These are phyloP conservation scores for Alternaria brassicicola DNA, from an alignment of 2,329 filamentous ascomycete genomes.

Conservation along the genomic window DNA sequence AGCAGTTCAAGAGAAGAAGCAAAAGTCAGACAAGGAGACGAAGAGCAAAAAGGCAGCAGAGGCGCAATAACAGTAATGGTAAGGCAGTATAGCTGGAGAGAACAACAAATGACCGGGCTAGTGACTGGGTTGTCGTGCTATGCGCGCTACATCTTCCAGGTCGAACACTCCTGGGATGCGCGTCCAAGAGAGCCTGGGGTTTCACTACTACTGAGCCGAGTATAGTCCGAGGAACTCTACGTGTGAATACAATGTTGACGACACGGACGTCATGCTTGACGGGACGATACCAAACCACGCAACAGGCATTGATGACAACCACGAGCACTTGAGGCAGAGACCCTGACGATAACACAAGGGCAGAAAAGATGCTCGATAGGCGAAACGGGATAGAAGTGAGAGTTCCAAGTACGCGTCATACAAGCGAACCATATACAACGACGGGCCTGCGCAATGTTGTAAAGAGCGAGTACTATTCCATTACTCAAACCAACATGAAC, in stretches of 20 bases:
- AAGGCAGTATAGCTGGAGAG: not conserved
- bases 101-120: not conserved
- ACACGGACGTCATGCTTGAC: not conserved
- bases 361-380: not conserved
- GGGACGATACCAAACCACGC: not conserved
- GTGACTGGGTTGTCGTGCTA: too few species aligned
- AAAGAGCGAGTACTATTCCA: not conserved
- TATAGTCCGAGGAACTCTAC: not conserved
- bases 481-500: not conserved
- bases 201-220: not conserved
- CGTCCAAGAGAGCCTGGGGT: not conserved
- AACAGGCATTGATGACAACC: not conserved
- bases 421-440: not conserved
- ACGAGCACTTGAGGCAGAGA: not conserved
- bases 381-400: not conserved
- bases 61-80: not conserved
- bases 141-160: not conserved
- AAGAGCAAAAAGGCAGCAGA: conserved; percentile 6
- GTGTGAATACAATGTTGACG: not conserved
- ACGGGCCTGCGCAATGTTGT: not conserved
- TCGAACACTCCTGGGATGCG: not conserved
- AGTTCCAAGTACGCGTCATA: not conserved
- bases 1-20: not conserved
- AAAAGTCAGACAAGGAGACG: not conserved
- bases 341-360: not conserved